phyloP scores from a whole-genome alignment of 768 basidiomycete genomes.

The Peribolospora baueri region DNA sequence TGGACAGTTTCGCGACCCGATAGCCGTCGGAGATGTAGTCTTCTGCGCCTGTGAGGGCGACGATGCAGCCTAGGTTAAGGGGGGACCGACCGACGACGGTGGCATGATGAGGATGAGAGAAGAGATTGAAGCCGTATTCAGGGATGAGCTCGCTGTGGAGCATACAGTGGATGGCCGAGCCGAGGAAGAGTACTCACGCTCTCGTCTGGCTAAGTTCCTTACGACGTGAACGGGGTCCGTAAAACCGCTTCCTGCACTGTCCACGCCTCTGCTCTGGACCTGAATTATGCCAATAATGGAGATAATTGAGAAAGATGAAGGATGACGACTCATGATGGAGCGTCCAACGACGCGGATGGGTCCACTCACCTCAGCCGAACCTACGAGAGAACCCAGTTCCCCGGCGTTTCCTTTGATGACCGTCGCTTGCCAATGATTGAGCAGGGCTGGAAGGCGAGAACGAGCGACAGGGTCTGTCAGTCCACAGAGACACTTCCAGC shows the following conservation, averaged over 20 bases:
- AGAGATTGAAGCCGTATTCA: neutral
- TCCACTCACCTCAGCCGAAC: slow-evolving; percentile 43
- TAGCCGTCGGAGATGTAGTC: slow-evolving; percentile 72
- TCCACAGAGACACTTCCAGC: slow-evolving; percentile 2
- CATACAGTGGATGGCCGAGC: no score
- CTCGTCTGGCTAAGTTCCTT: slow-evolving; percentile 38
- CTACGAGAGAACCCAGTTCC: slow-evolving; percentile 54
- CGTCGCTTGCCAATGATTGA: slow-evolving; percentile 20
- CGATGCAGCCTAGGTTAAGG: slow-evolving; percentile 36
- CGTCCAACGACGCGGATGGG: neutral
- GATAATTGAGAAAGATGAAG: neutral
- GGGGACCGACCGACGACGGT: neutral
- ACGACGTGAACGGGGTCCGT: slow-evolving; percentile 48
- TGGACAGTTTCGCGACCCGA: slow-evolving; percentile 39
- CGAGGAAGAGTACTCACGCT: slow-evolving; percentile 32
- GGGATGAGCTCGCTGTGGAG: no score
- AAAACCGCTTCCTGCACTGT: slow-evolving; percentile 56
- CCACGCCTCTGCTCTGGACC: slow-evolving; percentile 61
- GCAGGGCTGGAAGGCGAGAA: slow-evolving; percentile 2
- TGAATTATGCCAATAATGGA: slow-evolving; percentile 12
- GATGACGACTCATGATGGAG: neutral
- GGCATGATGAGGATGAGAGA: neutral
- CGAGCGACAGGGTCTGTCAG: no score
- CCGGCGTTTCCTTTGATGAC: slow-evolving; percentile 88
- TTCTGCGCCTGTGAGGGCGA: slow-evolving; percentile 50